Evolutionary conservation across 2,329 filamentous ascomycete species (phyloP).

Genomic region (Lasiodiplodia theobromae): DNA sequence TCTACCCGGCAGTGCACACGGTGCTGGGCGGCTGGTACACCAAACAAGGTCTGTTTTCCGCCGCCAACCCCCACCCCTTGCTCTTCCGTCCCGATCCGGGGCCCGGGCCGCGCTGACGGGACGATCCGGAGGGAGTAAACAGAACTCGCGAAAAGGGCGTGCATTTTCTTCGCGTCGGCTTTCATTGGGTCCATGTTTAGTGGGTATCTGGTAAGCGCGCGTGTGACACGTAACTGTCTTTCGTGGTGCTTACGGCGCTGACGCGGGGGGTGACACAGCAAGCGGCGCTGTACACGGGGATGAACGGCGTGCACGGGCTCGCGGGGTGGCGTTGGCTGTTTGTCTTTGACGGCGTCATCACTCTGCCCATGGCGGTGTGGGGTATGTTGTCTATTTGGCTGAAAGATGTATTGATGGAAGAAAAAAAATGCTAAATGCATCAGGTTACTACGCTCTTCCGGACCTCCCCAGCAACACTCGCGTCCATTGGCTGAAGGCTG

Average conservation of each 20-base stretch:
- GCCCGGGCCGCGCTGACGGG: too few relatives aligned
- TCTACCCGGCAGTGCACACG: slow-evolving; percentile 20
- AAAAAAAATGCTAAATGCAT: background rate
- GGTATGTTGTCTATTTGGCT: slow-evolving; percentile 31
- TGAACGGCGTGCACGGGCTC: slow-evolving; percentile 36
- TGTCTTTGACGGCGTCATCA: slow-evolving; percentile 41
- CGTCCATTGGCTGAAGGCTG: slow-evolving; percentile 37
- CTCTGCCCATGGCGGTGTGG: slow-evolving; percentile 42
- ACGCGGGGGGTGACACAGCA: background rate
- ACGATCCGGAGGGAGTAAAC: background rate
- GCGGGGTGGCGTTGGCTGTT: slow-evolving; percentile 43
- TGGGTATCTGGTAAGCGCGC: slow-evolving; percentile 11
- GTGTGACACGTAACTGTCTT: too few relatives aligned
- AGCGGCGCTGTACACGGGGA: slow-evolving; percentile 33
- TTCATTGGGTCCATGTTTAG: slow-evolving; percentile 22
- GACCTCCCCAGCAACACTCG: slow-evolving; percentile 37
- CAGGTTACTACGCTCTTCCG: slow-evolving; percentile 33
- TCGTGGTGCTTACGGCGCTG: background rate
- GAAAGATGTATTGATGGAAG: background rate
- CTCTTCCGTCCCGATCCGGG: too few relatives aligned
- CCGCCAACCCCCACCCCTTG: too few relatives aligned
- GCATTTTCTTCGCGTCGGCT: slow-evolving; percentile 18
- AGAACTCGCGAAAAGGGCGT: slow-evolving; percentile 17
- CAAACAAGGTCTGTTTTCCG: background rate
- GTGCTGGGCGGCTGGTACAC: slow-evolving; percentile 26